Evolutionary conservation across 108 stramenopile species (phyloP), one percentile per base, ranked within the genome.

Genomic region (Pseudonitzschia multiseries): DNA sequence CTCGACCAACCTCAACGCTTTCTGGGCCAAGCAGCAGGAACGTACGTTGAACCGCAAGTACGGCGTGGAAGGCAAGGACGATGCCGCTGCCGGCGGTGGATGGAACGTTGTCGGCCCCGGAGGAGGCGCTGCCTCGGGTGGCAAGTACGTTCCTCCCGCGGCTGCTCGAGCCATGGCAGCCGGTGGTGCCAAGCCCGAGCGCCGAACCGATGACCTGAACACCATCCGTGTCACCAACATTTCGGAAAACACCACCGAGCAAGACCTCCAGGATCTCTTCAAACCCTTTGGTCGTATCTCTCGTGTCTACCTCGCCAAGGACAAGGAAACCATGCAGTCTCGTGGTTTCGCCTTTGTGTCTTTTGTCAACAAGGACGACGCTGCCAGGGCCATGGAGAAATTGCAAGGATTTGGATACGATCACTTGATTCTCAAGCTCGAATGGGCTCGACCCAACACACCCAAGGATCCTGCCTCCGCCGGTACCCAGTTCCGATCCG

Each of bases 171-270:
- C 66, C n/a, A 81, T 40, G 0, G 61, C 65, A 57, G 72, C 78
- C 9, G 65, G 56, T 24, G 72, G 71, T 26, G 68, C 62, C 72
- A 85, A 83, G 77, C 83, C 87, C 8, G 88, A 88, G 65, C 81
- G 86, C 33, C 86, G 86, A 56, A 95, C 93, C 48, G 93, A 96
- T 57, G 96, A 98, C 77, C 81, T 94, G 57, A 97, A 96, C 56
- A 98, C 97, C 59, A 89, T 99, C 70, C 96, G 99, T 43, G 97
- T 98, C 66, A 98, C 99, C 61, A 99, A 99, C 81, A 94, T 99
- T 71, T 95, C 95, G 28, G 96, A 97, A 73, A 96, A 96, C 73
- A 97, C 97, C 28, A 91, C 93, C 70, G 99, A 99, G 78, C 90
- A 88, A 8, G 99, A 99, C 73, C 74, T 99, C 64, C 89, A 96